Conservation (phyloP, 805 yeast genomes). For the Pichia kluyveri region DNA sequence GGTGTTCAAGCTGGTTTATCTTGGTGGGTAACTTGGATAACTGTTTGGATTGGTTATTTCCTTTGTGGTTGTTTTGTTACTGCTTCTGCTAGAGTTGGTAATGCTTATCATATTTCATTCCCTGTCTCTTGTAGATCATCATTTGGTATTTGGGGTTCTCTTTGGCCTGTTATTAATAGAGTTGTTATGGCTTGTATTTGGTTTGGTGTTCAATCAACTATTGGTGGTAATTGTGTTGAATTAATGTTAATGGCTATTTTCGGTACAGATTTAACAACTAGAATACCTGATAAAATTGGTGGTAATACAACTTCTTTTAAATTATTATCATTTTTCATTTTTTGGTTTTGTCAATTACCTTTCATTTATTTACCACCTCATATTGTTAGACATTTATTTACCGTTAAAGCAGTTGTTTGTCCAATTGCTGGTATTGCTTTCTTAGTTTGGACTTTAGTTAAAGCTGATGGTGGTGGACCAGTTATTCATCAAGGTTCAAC, state of each 20-base stretch:
- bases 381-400: slow-evolving; percentile 71
- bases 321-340: slow-evolving; percentile 69
- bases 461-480: slow-evolving; percentile 74
- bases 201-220: slow-evolving; percentile 81
- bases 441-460: slow-evolving; percentile 73
- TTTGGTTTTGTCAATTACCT: slow-evolving; percentile 75
- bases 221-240: slow-evolving; percentile 77
- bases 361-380: slow-evolving; percentile 79
- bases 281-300: slow-evolving; percentile 57
- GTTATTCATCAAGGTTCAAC: slow-evolving; percentile 48
- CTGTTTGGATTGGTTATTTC: slow-evolving; percentile 79
- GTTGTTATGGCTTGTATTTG: slow-evolving; percentile 73
- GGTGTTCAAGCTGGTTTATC: slow-evolving; percentile 70
- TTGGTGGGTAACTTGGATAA: slow-evolving; percentile 90
- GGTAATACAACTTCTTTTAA: slow-evolving; percentile 54
- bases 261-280: slow-evolving; percentile 51
- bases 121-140: slow-evolving; percentile 77
- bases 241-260: slow-evolving; percentile 71
- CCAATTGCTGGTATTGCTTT: slow-evolving; percentile 82
- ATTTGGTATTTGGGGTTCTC: slow-evolving; percentile 79
- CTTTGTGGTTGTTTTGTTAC: slow-evolving; percentile 63
- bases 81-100: slow-evolving; percentile 69
- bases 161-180: slow-evolving; percentile 85
- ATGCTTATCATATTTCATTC: slow-evolving; percentile 73
- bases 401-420: slow-evolving; percentile 67